phyloP scores from a whole-genome alignment of 1,284 basidiomycete species.

The Cutaneotrichosporon cyanovorans region DNA sequence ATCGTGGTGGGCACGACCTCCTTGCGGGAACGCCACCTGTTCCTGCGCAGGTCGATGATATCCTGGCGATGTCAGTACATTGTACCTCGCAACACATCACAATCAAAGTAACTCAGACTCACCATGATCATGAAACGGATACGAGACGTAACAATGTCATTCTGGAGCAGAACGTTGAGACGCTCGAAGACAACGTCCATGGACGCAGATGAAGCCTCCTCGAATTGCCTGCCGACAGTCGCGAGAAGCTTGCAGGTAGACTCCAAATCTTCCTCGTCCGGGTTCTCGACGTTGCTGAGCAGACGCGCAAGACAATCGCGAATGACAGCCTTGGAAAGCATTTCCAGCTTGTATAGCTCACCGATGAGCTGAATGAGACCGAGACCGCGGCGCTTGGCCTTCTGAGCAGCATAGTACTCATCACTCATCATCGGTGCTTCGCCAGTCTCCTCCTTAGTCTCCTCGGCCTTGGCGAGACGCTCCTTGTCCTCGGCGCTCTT shows the following conservation, averaged over 20 bases:
- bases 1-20: conserved; percentile 79
- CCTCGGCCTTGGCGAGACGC: conserved; percentile 49
- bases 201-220: conserved; percentile 61
- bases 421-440: conserved; percentile 72
- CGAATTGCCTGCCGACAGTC: conserved; percentile 77
- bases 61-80: conserved; percentile 52
- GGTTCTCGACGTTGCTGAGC: conserved; percentile 81
- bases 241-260: conserved; percentile 85
- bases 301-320: conserved; percentile 94
- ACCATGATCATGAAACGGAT: conserved; percentile 95
- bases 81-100: conserved; percentile 8
- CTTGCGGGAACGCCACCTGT: conserved; percentile 69
- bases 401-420: conserved; percentile 93
- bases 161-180: conserved; percentile 73
- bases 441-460: conserved; percentile 36
- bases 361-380: conserved; percentile 97
- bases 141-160: conserved; percentile 67
- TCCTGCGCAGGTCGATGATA: conserved; percentile 76
- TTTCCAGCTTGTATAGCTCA: conserved; percentile 92
- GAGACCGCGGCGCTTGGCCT: conserved; percentile 92
- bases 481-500: conserved; percentile 54
- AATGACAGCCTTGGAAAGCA: conserved; percentile 92
- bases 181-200: conserved; percentile 90
- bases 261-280: conserved; percentile 97
- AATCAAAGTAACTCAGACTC: conserved; percentile 32